phyloP scores from a whole-genome alignment of 2,329 filamentous ascomycete genomes.

The Coniosporium tulheliwenetii region DNA sequence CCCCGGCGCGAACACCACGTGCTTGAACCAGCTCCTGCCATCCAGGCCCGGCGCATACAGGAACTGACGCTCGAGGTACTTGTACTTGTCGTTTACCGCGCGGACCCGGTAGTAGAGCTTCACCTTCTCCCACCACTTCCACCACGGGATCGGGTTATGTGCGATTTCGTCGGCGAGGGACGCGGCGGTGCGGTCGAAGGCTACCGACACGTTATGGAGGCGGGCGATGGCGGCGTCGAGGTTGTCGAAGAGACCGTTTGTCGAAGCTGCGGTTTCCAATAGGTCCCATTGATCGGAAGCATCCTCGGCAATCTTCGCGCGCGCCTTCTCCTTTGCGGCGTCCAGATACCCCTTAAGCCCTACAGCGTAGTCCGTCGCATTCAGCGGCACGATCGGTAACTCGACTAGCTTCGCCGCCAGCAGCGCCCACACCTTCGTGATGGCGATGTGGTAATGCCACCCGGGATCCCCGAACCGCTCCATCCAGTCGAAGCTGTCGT shows the following conservation, averaged over 20 bases:
- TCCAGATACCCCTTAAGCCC: slow-evolving; percentile 26
- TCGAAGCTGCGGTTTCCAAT: slow-evolving; percentile 8
- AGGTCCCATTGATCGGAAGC: not conserved
- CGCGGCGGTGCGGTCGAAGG: slow-evolving; percentile 36
- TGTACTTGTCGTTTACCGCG: slow-evolving; percentile 28
- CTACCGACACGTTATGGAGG: slow-evolving; percentile 30
- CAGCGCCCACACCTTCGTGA: slow-evolving; percentile 30
- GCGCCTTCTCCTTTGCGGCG: slow-evolving; percentile 15
- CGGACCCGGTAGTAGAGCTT: slow-evolving; percentile 12
- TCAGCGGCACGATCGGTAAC: slow-evolving; percentile 29
- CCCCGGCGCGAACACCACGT: slow-evolving; percentile 31
- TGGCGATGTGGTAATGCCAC: slow-evolving; percentile 32
- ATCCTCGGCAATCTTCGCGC: not conserved
- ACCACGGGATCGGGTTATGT: slow-evolving; percentile 6
- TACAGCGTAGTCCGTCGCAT: slow-evolving; percentile 28
- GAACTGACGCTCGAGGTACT: slow-evolving; percentile 30
- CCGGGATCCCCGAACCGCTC: slow-evolving; percentile 33
- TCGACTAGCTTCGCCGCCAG: slow-evolving; percentile 30
- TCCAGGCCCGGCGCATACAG: slow-evolving; percentile 29
- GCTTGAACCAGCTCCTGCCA: slow-evolving; percentile 27
- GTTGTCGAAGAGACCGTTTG: not conserved
- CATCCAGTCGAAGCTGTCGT: slow-evolving; percentile 38
- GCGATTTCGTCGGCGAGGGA: slow-evolving; percentile 5
- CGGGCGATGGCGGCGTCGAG: slow-evolving; percentile 29
- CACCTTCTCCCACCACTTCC: slow-evolving; percentile 14